Evolutionary conservation across 345 rosid genomes (phyloP), one percentile per base, ranked within the genome.

Genomic region (Tarenaya hassleriana): DNA sequence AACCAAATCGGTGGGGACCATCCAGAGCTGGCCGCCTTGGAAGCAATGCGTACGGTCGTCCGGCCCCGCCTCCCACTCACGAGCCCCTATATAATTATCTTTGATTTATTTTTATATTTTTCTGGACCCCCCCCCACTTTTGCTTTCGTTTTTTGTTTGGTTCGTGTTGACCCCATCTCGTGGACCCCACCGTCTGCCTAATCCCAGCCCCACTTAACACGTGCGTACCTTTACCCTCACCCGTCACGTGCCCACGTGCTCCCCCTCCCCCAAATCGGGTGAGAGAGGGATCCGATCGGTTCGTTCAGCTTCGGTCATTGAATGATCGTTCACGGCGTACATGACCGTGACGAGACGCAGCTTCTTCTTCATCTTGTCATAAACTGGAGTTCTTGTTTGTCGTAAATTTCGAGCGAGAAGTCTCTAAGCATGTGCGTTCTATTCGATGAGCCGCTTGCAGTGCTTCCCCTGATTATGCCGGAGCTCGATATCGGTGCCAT

Each of bases 321-420:
- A 33, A 43, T 39, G 46, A 61, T 61, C 71, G 75, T 71, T 62
- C 73, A 61, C 27, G 11, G 19, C 8, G 32, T 10, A 16, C 10
- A 7, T 7, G 41, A 21, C 64, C 49, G 39, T 34, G 57, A 42
- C 11, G 7, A 16, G 12, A 45, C 62, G 55, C 12, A 24, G 29
- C 29, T 2, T 11, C 19, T 8, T 29, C 16, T n/a, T 77, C 62
- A 62, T 43, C 80, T 59, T 43, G 66, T 56, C 87, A 77, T 70
- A 73, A 82, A 72, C 63, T 76, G 66, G 17, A 79, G 83, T 71
- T 88, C 87, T 50, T 76, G 79, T 39, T 77, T 77, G 10, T 88
- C 86, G 73, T 68, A 77, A 63, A 79, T 75, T 75, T 82, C 91
- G 60, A 82, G 50, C 5, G 95, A 82, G 56, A 88, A 80, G 59